Percentiles rank a stretch among this genome's conserved stretches.
Evolutionary conservation across 208 protist species (phyloP).

Genomic region (Trypanosoma brucei): DNA sequence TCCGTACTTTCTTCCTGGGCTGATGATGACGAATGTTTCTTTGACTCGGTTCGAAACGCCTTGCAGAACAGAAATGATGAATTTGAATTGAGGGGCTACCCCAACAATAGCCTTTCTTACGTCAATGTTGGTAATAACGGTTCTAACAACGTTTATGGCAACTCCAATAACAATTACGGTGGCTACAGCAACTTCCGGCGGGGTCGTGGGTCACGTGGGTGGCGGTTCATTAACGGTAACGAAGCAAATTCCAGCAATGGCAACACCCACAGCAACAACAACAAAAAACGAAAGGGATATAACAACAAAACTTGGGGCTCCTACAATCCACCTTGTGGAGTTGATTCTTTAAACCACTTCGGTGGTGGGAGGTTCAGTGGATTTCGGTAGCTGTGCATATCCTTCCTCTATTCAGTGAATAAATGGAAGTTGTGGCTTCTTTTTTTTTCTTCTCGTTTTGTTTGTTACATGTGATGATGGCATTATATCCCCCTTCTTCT

Average conservation of each 20-base stretch:
- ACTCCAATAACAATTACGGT: neutral
- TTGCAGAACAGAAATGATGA: neutral
- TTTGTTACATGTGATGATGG: too few relatives aligned
- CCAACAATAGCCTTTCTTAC: neutral
- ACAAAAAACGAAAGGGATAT: neutral
- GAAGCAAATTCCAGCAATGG: conserved; percentile 13
- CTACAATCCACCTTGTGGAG: too few relatives aligned
- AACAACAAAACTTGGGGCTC: neutral
- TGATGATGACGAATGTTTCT: conserved; percentile 48
- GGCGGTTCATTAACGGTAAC: conserved; percentile 10
- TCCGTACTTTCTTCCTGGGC: conserved; percentile 37
- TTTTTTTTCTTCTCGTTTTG: too few relatives aligned
- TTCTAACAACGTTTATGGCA: neutral
- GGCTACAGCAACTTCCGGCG: neutral
- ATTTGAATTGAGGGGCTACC: neutral
- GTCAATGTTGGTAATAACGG: neutral
- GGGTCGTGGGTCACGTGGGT: neutral
- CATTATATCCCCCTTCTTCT: too few relatives aligned
- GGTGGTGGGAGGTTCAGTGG: neutral
- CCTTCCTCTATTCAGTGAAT: too few relatives aligned
- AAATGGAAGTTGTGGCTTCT: too few relatives aligned
- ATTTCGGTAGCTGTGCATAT: too few relatives aligned
- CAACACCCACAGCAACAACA: conserved; percentile 15
- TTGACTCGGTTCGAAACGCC: conserved; percentile 26
- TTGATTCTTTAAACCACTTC: too few relatives aligned